Conservation (phyloP, 371 early-diverging fungal species). For the Apophysomyces sp. region DNA sequence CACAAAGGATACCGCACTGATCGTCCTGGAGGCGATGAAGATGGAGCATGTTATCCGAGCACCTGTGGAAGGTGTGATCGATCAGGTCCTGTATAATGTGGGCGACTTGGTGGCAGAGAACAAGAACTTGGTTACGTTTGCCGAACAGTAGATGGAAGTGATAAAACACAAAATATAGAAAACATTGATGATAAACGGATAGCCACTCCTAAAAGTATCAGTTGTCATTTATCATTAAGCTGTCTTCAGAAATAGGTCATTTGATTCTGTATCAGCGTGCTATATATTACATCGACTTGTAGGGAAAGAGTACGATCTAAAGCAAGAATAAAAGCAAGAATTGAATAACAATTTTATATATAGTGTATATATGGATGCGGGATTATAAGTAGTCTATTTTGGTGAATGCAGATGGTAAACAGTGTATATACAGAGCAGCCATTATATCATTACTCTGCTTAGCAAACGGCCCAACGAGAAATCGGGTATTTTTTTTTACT, state of each 20-base stretch:
- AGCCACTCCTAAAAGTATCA: too few species aligned
- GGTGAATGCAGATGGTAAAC: too few species aligned
- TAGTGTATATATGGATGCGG: too few species aligned
- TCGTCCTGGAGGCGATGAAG: slow-evolving; percentile 97
- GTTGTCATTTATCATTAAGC: too few species aligned
- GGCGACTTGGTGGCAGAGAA: slow-evolving; percentile 92
- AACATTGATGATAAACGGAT: neutral
- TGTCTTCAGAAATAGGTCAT: too few species aligned
- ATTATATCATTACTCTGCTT: neutral
- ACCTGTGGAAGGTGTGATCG: slow-evolving; percentile 75
- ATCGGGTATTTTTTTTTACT: neutral
- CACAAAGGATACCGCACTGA: slow-evolving; percentile 77
- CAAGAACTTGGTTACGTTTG: slow-evolving; percentile 79
- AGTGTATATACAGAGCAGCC: too few species aligned
- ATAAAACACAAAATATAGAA: neutral
- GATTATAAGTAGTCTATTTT: too few species aligned
- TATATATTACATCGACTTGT: too few species aligned
- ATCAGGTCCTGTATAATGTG: slow-evolving; percentile 72
- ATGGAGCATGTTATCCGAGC: slow-evolving; percentile 96
- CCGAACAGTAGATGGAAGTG: slow-evolving; percentile 18
- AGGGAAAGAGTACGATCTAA: too few species aligned
- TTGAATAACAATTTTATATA: too few species aligned
- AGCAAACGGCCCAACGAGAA: neutral
- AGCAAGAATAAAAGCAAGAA: too few species aligned
- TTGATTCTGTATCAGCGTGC: too few species aligned